Conservation (phyloP, 2,329 filamentous ascomycete genomes). For the Aspergillus tamarii region DNA sequence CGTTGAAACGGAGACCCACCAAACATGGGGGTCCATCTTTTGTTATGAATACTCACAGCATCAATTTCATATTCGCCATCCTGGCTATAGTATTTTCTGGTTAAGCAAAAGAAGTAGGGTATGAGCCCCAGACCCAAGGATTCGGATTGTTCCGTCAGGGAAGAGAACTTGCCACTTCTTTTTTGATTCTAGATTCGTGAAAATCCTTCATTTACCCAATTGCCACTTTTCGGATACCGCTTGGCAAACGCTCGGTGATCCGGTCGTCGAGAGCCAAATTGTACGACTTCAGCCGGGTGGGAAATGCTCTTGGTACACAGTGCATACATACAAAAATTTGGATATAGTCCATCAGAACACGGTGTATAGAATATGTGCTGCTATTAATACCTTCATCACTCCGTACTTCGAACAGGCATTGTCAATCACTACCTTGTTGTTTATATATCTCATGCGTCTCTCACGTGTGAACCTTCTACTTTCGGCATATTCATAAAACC, state of each 20-base stretch:
- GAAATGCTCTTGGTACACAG: not conserved
- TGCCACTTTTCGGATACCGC: constrained; percentile 2
- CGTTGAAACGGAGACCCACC: constrained; percentile 19
- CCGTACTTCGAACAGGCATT: not conserved
- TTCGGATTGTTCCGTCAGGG: not conserved
- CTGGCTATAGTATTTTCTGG: not conserved
- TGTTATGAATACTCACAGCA: not conserved
- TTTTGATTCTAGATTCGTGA: constrained; percentile 1
- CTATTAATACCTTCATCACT: not conserved
- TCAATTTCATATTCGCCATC: not conserved
- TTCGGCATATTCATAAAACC: not conserved
- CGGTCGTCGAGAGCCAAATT: not conserved
- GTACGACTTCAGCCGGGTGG: not conserved
- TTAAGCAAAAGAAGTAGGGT: not conserved
- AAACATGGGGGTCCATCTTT: constrained; percentile 18
- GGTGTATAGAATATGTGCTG: not conserved
- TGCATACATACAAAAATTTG: not conserved
- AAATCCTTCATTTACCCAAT: not conserved
- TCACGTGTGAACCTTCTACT: not conserved
- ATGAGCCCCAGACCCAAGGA: not conserved
- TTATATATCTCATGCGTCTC: not conserved
- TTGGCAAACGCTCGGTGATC: not conserved
- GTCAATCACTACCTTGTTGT: not conserved
- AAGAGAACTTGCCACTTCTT: not conserved
- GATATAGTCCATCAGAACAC: not conserved